A percentile compares a stretch with the other conserved stretches of the same genome.
These are phyloP conservation scores for Sporothrix globosa DNA, from an alignment of 2,329 filamentous ascomycete species.

Conservation along the genomic window DNA sequence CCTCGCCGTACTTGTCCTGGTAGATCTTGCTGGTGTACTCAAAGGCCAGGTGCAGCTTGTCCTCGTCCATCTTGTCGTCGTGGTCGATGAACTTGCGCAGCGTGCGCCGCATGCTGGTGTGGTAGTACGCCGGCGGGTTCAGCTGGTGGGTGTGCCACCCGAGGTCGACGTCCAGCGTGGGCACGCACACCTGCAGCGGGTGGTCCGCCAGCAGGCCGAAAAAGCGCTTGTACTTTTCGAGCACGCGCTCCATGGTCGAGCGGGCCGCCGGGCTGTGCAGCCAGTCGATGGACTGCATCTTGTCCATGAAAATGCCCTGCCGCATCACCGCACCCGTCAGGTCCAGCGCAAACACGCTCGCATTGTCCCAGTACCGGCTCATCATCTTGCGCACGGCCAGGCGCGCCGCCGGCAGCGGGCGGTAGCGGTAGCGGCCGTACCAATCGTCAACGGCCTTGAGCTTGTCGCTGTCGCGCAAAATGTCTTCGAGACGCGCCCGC, in stretches of 20 bases:
- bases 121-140: conserved; percentile 64
- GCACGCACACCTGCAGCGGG: conserved; percentile 59
- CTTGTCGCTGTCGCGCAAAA: conserved; percentile 46
- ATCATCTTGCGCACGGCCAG: conserved; percentile 67
- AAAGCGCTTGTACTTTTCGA: conserved; percentile 68
- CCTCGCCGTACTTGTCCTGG: conserved; percentile 63
- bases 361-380: conserved; percentile 70
- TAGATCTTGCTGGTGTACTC: conserved; percentile 74
- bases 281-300: conserved; percentile 78
- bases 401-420: conserved; percentile 40
- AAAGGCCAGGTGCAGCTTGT: conserved; percentile 65
- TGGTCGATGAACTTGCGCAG: conserved; percentile 70
- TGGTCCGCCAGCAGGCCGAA: conserved; percentile 59
- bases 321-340: conserved; percentile 67
- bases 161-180: conserved; percentile 74
- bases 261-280: conserved; percentile 68
- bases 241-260: conserved; percentile 65
- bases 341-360: conserved; percentile 66
- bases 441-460: conserved; percentile 49
- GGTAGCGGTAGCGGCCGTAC: conserved; percentile 12
- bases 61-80: conserved; percentile 79
- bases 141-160: conserved; percentile 84
- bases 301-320: conserved; percentile 68
- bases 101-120: conserved; percentile 18
- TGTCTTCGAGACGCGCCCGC: conserved; percentile 53